A percentile compares a stretch with the other conserved stretches of the same genome.
These are phyloP conservation scores for Schoenoplectus triqueter DNA, from an alignment of 202 grass and related monocot genomes.

Conservation along the genomic window DNA sequence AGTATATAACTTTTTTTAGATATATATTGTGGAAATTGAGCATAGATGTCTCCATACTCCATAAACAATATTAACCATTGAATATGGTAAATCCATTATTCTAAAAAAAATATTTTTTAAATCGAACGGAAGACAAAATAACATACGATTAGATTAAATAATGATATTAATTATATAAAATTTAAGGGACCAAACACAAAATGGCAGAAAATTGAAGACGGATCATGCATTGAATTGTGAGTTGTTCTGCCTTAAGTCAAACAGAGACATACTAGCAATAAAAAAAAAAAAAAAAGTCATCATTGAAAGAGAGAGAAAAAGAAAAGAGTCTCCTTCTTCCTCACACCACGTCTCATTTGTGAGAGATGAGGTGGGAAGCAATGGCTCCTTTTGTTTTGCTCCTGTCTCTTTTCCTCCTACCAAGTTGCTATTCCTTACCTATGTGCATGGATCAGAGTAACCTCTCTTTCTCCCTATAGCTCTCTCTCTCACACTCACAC, in stretches of 20 bases:
- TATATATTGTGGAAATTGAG: too few species aligned
- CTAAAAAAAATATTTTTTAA: neutral
- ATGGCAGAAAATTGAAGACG: neutral
- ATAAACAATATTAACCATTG: too few species aligned
- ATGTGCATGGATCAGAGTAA: conserved; percentile 78
- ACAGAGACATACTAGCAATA: conserved; percentile 8
- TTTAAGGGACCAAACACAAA: neutral
- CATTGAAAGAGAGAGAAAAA: neutral
- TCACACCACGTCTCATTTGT: neutral
- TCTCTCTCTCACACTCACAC: neutral
- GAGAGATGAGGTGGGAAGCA: conserved; percentile 29
- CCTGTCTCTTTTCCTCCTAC: conserved; percentile 43
- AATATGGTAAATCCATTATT: neutral
- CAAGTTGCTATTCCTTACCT: conserved; percentile 48
- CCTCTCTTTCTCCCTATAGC: neutral
- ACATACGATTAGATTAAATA: neutral
- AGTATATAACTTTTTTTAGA: too few species aligned
- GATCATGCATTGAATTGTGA: neutral
- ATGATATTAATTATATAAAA: neutral
- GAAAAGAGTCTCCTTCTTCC: neutral
- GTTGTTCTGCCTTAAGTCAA: conserved; percentile 2
- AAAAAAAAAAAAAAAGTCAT: conserved; percentile 8
- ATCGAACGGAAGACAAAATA: neutral
- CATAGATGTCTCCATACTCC: too few species aligned
- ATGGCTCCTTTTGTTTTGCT: conserved; percentile 25